phyloP scores from a whole-genome alignment of 306 rosid genomes.

The Lathyrus aphaca region DNA sequence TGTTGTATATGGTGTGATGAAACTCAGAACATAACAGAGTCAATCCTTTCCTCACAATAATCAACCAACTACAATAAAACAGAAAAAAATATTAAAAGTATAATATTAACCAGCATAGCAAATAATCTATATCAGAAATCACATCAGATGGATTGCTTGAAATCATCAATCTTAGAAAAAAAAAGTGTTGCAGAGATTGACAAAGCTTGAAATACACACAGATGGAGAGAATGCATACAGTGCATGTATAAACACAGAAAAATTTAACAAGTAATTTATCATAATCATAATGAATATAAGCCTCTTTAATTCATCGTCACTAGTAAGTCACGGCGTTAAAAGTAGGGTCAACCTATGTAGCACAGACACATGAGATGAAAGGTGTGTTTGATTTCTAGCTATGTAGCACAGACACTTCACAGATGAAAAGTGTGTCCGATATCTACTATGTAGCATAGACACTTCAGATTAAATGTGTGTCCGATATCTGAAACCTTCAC shows the following conservation, averaged over 20 bases:
- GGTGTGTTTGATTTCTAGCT: neutral
- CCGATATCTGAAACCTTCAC: neutral
- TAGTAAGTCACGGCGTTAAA: neutral
- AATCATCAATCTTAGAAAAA: neutral
- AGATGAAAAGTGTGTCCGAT: neutral
- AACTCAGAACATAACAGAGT: slow-evolving; percentile 47
- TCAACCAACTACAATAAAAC: slow-evolving; percentile 37
- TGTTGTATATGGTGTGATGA: slow-evolving; percentile 31
- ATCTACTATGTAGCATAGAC: too few species aligned
- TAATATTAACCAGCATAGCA: neutral
- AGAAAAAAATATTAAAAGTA: slow-evolving; percentile 24
- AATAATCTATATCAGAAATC: slow-evolving; percentile 19
- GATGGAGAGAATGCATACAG: neutral
- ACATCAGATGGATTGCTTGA: slow-evolving; percentile 14
- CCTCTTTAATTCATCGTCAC: slow-evolving; percentile 9
- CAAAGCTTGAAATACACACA: slow-evolving; percentile 6
- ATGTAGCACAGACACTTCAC: neutral
- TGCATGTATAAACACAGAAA: neutral
- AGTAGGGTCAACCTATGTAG: neutral
- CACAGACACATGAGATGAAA: neutral
- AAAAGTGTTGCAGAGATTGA: neutral
- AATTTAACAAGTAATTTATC: neutral
- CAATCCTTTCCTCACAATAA: slow-evolving; percentile 34
- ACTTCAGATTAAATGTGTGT: too few species aligned
- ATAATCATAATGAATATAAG: neutral